Conservation (phyloP, 2,329 filamentous ascomycete genomes). For the Diaporthe citrichinensis region DNA sequence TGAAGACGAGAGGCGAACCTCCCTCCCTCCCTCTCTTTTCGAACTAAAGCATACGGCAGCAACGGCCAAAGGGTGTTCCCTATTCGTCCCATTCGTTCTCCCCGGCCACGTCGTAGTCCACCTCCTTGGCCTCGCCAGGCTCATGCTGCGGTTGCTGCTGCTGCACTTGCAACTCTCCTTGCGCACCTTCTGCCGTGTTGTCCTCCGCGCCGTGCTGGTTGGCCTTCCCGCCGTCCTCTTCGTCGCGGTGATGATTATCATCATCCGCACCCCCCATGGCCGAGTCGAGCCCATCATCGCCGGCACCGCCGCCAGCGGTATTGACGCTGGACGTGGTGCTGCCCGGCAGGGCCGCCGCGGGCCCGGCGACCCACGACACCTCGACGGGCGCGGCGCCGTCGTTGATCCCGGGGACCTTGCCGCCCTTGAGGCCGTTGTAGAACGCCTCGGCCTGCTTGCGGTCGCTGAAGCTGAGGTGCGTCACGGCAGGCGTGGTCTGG, state of each 20-base stretch:
- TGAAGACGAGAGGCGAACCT: neutral
- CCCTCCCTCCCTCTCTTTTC: no score
- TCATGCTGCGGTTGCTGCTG: constrained; percentile 45
- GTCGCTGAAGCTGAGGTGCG: constrained; percentile 75
- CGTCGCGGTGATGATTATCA: constrained; percentile 35
- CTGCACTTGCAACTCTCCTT: constrained; percentile 41
- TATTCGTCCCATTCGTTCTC: constrained; percentile 61
- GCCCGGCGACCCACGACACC: constrained; percentile 71
- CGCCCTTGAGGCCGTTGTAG: constrained; percentile 69
- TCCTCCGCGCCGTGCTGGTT: constrained; percentile 38
- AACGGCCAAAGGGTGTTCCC: neutral
- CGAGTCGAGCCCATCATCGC: neutral
- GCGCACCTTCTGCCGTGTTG: neutral
- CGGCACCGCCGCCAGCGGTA: constrained; percentile 35
- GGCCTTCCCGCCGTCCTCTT: constrained; percentile 47
- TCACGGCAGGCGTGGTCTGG: constrained; percentile 60
- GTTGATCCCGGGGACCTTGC: constrained; percentile 72
- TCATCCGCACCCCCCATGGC: constrained; percentile 18
- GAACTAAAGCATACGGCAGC: neutral
- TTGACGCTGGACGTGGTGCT: constrained; percentile 42
- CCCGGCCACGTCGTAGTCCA: constrained; percentile 69
- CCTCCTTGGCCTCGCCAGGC: constrained; percentile 41
- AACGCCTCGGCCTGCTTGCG: constrained; percentile 80
- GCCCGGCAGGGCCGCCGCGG: constrained; percentile 45
- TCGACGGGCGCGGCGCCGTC: constrained; percentile 77